Evolutionary conservation across 352 stramenopile genomes (phyloP), one percentile per base, ranked within the genome.

Genomic region (Hyaloperonospora brassicae): DNA sequence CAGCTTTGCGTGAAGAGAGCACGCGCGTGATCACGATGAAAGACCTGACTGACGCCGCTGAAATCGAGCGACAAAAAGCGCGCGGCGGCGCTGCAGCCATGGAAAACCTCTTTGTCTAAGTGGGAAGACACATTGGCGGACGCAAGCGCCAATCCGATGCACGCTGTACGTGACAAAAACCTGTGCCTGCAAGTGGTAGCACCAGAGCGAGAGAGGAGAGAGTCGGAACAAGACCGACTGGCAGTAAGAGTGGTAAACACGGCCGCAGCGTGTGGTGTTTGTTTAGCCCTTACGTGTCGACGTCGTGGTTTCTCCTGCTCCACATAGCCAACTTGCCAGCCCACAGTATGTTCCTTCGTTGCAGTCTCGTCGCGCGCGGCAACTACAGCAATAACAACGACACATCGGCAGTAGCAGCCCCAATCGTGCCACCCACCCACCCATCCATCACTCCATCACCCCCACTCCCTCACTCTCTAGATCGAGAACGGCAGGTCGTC

Each of bases 401-500:
- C 27, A 34, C 17, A 17, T 17, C 17, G 17, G 27, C 27, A 34
- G 27, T 34, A 9, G 27, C 27, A 34, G 17, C 17, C 17, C 27
- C 36, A 42, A 11, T 42, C 5, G 36, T 21, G 9, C 11, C 11
- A 14, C 11, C 36, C 36, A n/a, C 36, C 5, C 36, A 13, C 1
- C 5, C 14, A 11, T 14, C 36, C 4, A 34, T 34, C 27, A 34
- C 14, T 30, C 13, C 38, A 35, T 34, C 3, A 49, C 38, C 9
- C 6, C 23, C 21, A 39, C 8, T 11, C 30, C 2, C 14, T 17
- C 17, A 17, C 17, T 17, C 17, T 70, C 69, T 79, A 93, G 59
- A 95, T 83, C 44, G 56, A 52, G 61, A 95, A 98, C 6, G 94
- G 94, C 36, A 98, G 70, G 23, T 84, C 62, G 64, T 98, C 84